Evolutionary conservation across 2,329 filamentous ascomycete genomes (phyloP).

Genomic region (Bipolaris cookei): DNA sequence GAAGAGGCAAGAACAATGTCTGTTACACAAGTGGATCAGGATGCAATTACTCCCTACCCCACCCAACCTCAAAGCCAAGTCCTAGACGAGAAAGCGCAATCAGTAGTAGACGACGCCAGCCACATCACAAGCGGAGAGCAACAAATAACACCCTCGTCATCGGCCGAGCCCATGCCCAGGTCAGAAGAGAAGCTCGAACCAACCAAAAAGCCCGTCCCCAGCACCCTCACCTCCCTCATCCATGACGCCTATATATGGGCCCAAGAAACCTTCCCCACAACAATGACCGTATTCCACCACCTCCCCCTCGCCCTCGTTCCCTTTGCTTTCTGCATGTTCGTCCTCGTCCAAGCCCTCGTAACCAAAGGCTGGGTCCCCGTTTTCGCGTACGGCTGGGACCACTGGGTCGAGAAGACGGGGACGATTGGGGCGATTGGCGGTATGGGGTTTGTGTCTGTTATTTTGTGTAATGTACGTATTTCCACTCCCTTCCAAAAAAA

Average conservation of each 20-base stretch:
- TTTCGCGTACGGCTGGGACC: slow-evolving; percentile 75
- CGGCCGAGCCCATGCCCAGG: neutral
- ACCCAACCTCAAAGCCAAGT: neutral
- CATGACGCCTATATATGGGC: slow-evolving; percentile 61
- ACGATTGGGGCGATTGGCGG: slow-evolving; percentile 72
- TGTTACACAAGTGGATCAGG: slow-evolving; percentile 15
- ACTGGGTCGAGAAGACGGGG: slow-evolving; percentile 73
- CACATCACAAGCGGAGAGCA: slow-evolving; percentile 11
- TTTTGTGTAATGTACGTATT: slow-evolving; percentile 72
- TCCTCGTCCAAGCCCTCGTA: slow-evolving; percentile 73
- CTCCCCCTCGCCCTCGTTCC: slow-evolving; percentile 72
- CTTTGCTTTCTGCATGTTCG: slow-evolving; percentile 76
- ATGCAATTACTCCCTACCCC: slow-evolving; percentile 9
- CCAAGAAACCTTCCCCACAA: slow-evolving; percentile 74
- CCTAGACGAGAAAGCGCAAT: slow-evolving; percentile 19
- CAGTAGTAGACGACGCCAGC: slow-evolving; percentile 5
- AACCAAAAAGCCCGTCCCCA: slow-evolving; percentile 20
- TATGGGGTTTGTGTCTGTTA: slow-evolving; percentile 74
- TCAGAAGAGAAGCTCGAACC: slow-evolving; percentile 15
- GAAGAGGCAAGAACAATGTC: slow-evolving; percentile 42
- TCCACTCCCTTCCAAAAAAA: neutral
- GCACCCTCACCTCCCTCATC: slow-evolving; percentile 62
- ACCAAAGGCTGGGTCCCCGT: slow-evolving; percentile 77
- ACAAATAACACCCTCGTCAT: neutral
- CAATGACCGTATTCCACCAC: slow-evolving; percentile 68